A percentile compares a stretch with the other conserved stretches of the same genome.
Conservation (phyloP, 352 stramenopile species). For the Globisporangium iwayamae region DNA sequence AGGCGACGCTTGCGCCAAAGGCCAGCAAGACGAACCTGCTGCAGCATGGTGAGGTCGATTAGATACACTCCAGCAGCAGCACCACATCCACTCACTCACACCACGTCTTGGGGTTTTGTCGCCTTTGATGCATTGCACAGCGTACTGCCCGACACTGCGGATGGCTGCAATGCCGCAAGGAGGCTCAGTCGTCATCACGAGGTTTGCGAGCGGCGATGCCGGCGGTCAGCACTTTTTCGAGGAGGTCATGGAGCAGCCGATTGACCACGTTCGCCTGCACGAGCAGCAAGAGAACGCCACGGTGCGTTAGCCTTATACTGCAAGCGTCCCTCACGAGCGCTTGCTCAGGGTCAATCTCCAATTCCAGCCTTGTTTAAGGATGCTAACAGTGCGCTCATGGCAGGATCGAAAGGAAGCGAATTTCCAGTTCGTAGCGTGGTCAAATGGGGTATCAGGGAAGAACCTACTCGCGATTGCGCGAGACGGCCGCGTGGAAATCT, state of each 20-base stretch:
- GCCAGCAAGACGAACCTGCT: conserved; percentile 38
- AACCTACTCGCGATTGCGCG: conserved; percentile 31
- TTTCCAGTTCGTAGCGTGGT: conserved; percentile 30
- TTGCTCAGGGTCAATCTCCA: too few species aligned
- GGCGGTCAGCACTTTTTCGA: neutral
- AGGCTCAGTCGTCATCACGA: conserved; percentile 32
- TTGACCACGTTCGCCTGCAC: conserved; percentile 20
- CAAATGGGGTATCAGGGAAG: conserved; percentile 15
- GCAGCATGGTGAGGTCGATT: conserved; percentile 24
- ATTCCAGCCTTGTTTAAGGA: too few species aligned
- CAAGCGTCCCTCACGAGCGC: neutral
- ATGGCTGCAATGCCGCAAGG: conserved; percentile 32
- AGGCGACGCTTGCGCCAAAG: conserved; percentile 24
- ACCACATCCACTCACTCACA: neutral
- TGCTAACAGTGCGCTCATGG: neutral
- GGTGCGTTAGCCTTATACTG: neutral
- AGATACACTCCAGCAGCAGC: neutral
- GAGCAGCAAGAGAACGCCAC: neutral
- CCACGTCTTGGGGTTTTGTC: neutral
- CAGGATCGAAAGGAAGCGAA: neutral
- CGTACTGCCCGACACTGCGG: conserved; percentile 39
- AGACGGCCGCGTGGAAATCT: conserved; percentile 25
- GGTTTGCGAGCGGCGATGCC: conserved; percentile 2
- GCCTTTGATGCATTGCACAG: conserved; percentile 13
- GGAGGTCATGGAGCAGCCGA: conserved; percentile 18